phyloP scores from a whole-genome alignment of 306 rosid species.

The Prunus persica region DNA sequence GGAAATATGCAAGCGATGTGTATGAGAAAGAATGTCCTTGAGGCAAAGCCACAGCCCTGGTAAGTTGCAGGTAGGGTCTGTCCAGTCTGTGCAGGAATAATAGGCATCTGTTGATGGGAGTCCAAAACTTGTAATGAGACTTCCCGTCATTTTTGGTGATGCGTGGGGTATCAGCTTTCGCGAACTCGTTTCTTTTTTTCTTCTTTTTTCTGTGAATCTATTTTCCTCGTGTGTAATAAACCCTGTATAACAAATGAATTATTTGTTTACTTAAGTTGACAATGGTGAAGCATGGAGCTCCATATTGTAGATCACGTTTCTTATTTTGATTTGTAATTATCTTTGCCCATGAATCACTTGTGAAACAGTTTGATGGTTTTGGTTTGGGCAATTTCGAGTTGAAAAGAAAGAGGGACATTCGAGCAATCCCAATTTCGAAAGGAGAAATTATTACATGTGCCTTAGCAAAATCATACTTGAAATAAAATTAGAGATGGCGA shows the following conservation, averaged over 20 bases:
- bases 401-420: no score
- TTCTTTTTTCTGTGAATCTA: not conserved
- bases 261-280: not conserved
- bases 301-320: not conserved
- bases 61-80: not conserved
- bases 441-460: no score
- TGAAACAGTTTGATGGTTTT: no score
- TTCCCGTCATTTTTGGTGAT: not conserved
- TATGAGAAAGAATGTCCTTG: conserved; percentile 56
- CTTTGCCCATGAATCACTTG: not conserved
- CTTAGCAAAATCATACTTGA: no score
- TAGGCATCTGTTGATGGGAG: not conserved
- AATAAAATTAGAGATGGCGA: no score
- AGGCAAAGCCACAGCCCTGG: not conserved
- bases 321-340: not conserved
- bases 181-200: not conserved
- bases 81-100: conserved; percentile 7
- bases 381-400: no score
- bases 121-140: not conserved
- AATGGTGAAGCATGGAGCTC: not conserved
- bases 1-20: conserved; percentile 73
- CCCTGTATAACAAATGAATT: not conserved
- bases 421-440: no score
- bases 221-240: not conserved
- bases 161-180: not conserved